These are phyloP conservation scores for Apiotrichum sp. DNA, from an alignment of 1,284 basidiomycete genomes.

Conservation along the genomic window DNA sequence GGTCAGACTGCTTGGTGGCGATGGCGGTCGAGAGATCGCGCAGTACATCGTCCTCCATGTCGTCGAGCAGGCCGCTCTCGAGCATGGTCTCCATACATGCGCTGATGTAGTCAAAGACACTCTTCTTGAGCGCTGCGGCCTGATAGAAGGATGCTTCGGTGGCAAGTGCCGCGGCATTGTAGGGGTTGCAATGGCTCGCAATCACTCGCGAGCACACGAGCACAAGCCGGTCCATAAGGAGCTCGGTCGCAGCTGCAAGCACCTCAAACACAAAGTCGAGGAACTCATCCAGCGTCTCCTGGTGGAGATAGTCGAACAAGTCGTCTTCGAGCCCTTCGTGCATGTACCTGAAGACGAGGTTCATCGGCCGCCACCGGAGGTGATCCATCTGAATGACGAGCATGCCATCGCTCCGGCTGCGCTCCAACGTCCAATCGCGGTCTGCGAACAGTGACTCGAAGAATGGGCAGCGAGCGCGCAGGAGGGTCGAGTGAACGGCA, in stretches of 20 bases:
- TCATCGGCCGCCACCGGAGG: conserved; percentile 67
- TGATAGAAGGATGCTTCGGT: conserved; percentile 76
- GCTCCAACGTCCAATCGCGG: conserved; percentile 66
- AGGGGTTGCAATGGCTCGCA: conserved; percentile 62
- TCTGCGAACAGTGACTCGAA: conserved; percentile 83
- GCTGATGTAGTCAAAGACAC: conserved; percentile 74
- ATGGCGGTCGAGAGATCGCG: conserved; percentile 62
- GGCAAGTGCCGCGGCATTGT: conserved; percentile 76
- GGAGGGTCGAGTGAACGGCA: conserved; percentile 63
- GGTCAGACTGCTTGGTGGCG: conserved; percentile 59
- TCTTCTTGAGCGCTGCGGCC: conserved; percentile 62
- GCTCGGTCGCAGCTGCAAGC: conserved; percentile 82
- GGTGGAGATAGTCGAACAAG: conserved; percentile 68
- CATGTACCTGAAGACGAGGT: conserved; percentile 69
- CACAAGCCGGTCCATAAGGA: conserved; percentile 78
- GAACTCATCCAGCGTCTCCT: conserved; percentile 65
- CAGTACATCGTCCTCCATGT: conserved; percentile 61
- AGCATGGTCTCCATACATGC: conserved; percentile 83
- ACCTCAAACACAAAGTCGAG: conserved; percentile 85
- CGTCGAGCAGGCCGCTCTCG: conserved; percentile 70
- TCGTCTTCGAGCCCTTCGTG: conserved; percentile 70
- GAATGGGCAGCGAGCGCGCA: conserved; percentile 77
- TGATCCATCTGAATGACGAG: conserved; percentile 68
- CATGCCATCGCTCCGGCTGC: conserved; percentile 53
- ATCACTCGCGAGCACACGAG: conserved; percentile 73